Base-by-base conservation (phyloP, 345 rosid species). In the Raphanus sativus region DNA sequence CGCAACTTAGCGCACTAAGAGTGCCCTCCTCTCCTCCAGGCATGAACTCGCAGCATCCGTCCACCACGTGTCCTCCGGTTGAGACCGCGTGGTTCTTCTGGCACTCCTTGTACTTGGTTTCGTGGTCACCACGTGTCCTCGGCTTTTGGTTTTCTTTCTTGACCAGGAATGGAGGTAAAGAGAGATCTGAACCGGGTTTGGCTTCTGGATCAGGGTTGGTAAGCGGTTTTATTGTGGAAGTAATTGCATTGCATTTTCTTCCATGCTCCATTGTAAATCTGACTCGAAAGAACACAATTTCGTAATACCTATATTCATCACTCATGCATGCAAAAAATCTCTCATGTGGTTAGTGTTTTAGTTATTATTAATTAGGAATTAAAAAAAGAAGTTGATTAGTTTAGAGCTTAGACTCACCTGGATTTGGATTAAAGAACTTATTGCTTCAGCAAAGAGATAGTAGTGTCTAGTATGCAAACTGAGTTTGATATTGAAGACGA, bases 1-100 rank as follows among this genome's bases (percentile, higher is more conserved):
- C 98, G 79, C 98, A 95, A 78, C 83, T 91, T 32, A 95, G 84
- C 48, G 86, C 94, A 33, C 82, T 91, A 2, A 86, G 81, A 24
- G 90, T 86, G 42, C 94, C 99, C 4, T 94, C 94, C 38, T 90
- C 90, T 0, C 96, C 99, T 0, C 92, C 92, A 11, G 96, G 86
- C 84, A 91, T 85, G 87, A 92, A 95, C 81, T 95, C 97, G 6
- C 96, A 85, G 76, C 99, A 95, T n/a, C 99, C 99, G 71, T 95
- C 99, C 17, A 94, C 83, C 55, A 96, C 98, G 86, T 88, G 88
- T 32, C 92, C 92, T 2, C 99, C 98, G 30, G 88, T 86, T 72
- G 68, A 83, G 9, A 89, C 94, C 33, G 97, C 98, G 56, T 95
- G 96, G 83, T 95, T 95, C 89, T 89, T 92, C 50, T 84, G 88